Evolutionary conservation across 202 grass and related monocot species (phyloP), one percentile per base, ranked within the genome.

Genomic region (Musa balbisiana): DNA sequence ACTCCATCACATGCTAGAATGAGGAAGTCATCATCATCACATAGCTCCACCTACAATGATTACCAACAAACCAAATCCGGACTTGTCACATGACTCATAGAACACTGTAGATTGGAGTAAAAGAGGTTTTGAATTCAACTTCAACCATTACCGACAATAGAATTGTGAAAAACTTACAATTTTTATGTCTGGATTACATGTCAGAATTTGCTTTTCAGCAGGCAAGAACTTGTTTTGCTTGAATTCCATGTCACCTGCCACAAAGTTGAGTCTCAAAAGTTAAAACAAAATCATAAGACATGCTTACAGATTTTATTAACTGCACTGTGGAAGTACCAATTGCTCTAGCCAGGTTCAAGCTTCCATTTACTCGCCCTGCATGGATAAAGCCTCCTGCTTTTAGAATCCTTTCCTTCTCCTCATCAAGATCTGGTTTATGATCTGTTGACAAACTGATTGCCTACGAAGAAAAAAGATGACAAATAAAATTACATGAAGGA

Each of bases 351-450:
- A 95, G 87, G 75, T 93, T 92, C 79, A 99, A 77, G 87, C 83
- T 95, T 79, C 89, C 91, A 88, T 99, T 95, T 79, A 95, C 95
- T 59, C 89, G 83, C 17, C 95, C 91, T 24, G 82, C 91, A 74
- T 88, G 83, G 69, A 99, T 77, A 74, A 95, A 95, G 67, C 95
- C 95, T 6, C 95, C 91, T 17, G 95, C 95, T 77, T 79, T 82
- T 60, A 92, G 12, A 51, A 99, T 99, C 80, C 95, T 92, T 49
- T 99, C 91, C 50, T 71, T 95, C 82, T 99, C 95, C 71, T 73
- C 65, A 10, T 78, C 81, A 24, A 92, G 85, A 26, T 94, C 87
- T 85, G 95, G 95, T 82, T 99, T 99, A 83, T 99, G 95, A 87
- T 99, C 95, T 72, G 77, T 90, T 49, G 95, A 99, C 73, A 99